phyloP scores from a whole-genome alignment of 2,329 filamentous ascomycete genomes.

The Aspergillus fructus region DNA sequence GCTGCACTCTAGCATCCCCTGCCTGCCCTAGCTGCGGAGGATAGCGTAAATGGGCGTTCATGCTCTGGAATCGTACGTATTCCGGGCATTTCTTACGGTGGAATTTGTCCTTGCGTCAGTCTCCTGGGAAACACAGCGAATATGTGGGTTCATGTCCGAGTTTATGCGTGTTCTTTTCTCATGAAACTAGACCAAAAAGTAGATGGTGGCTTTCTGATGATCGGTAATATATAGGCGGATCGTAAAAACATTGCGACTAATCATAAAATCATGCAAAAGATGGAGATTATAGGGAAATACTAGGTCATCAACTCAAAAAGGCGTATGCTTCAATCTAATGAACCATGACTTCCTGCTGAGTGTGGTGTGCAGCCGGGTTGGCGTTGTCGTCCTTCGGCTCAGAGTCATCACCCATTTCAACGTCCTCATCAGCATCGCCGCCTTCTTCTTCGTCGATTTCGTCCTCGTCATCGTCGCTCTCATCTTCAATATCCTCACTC shows the following conservation, averaged over 20 bases:
- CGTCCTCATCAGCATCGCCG: constrained; percentile 57
- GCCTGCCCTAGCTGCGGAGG: background rate
- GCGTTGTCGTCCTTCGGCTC: constrained; percentile 38
- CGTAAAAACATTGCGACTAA: constrained; percentile 28
- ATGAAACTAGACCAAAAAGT: constrained; percentile 20
- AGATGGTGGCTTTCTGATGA: constrained; percentile 21
- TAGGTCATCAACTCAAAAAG: constrained; percentile 3
- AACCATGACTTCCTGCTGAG: constrained; percentile 47
- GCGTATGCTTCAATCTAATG: constrained; percentile 33
- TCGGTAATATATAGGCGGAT: constrained; percentile 15
- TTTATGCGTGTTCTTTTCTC: constrained; percentile 25
- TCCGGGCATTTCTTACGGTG: background rate
- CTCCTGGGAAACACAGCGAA: background rate
- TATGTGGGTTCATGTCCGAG: constrained; percentile 4
- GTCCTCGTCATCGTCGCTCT: constrained; percentile 71
- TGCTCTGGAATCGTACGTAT: background rate
- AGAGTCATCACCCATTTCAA: constrained; percentile 58
- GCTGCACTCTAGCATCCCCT: background rate
- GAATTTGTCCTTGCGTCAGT: constrained; percentile 5
- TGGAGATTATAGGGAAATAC: constrained; percentile 11
- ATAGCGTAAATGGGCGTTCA: background rate
- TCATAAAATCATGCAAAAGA: constrained; percentile 30
- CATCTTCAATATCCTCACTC: constrained; percentile 75
- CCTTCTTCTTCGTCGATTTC: constrained; percentile 65
- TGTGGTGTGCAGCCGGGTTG: constrained; percentile 34